Evolutionary conservation across 305 asterid genomes (phyloP), one percentile per base, ranked within the genome.

Genomic region (Ruellia speciosa): DNA sequence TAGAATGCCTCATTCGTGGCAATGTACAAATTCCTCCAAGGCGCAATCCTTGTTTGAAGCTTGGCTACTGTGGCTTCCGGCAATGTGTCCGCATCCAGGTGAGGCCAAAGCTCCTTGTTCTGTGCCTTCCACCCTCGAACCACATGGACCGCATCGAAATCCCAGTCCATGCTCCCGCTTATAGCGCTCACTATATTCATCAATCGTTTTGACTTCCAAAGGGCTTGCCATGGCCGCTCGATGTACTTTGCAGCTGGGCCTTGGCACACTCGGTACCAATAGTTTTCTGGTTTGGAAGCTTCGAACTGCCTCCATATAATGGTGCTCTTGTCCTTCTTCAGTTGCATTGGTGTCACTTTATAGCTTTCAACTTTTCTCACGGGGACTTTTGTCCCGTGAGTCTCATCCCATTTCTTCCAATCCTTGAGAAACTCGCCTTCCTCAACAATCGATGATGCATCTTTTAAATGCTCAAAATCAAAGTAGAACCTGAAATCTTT

Each of bases 121-220:
- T 63, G 75, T 1, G 96, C 94, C 65, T 88, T 92, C 63, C 75
- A 76, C 5, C 99, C 99, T 18, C 96, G 79, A 20, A 92, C 84
- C 15, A 86, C 90, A 49, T 92, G 99, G n/a, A 82, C 94, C 0
- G 94, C 94, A 56, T 92, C 96, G 8, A 69, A 88, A 77, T 92
- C 99, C 99, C 99, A 92, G 61, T 92, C 99, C 96, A 92, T 86
- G 60, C 86, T 84, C 70, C 96, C 99, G 18, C 99, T 86, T 28
- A 92, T 88, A n/a, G n/a, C n/a, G n/a, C 14, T 58, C 99, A 0
- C 99, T 53, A 92, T 88, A 54, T 88, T 87, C 95, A 88, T 92
- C 18, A 92, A 61, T 56, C 96, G 72, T 73, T 92, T 92, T 3
- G 96, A 88, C 69, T 92, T 92, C 99, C 94, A 92, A 11, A 92